Conservation (phyloP, 805 yeast species). For the Lachancea dasiensis region DNA sequence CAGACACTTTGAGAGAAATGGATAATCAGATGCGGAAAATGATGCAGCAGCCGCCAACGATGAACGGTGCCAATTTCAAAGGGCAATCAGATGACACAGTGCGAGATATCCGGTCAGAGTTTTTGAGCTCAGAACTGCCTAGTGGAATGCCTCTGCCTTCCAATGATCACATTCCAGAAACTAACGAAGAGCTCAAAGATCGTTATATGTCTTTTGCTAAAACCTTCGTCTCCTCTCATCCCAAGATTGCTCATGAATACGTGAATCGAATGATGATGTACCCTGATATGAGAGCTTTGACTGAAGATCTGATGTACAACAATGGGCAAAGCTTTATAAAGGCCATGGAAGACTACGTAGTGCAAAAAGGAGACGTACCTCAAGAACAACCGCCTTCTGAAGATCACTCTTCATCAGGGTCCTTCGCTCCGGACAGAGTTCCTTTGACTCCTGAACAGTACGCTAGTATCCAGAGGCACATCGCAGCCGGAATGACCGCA, state of each 20-base stretch:
- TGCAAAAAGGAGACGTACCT: conserved; percentile 29
- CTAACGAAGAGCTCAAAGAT: conserved; percentile 18
- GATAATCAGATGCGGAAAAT: background rate
- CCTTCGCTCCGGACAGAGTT: conserved; percentile 27
- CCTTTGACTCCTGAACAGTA: conserved; percentile 30
- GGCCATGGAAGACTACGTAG: conserved; percentile 72
- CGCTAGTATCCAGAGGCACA: conserved; percentile 27
- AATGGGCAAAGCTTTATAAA: conserved; percentile 75
- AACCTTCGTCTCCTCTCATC: conserved; percentile 31
- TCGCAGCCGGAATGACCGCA: conserved; percentile 30
- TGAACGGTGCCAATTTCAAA: background rate
- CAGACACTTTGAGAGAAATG: background rate
- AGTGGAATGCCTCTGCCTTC: conserved; percentile 1
- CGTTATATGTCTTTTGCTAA: conserved; percentile 28
- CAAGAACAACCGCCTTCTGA: background rate
- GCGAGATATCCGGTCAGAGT: background rate
- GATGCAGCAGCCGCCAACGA: conserved; percentile 1
- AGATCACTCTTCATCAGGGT: conserved; percentile 18
- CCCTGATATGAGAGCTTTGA: conserved; percentile 51
- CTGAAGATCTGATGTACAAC: conserved; percentile 71
- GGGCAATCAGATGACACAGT: background rate
- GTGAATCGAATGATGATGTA: conserved; percentile 31
- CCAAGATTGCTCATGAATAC: conserved; percentile 31
- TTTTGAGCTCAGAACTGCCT: background rate
- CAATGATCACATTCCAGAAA: background rate